Evolutionary conservation across 2,329 filamentous ascomycete species (phyloP).

Genomic region (Aspergillus pseudonomiae): DNA sequence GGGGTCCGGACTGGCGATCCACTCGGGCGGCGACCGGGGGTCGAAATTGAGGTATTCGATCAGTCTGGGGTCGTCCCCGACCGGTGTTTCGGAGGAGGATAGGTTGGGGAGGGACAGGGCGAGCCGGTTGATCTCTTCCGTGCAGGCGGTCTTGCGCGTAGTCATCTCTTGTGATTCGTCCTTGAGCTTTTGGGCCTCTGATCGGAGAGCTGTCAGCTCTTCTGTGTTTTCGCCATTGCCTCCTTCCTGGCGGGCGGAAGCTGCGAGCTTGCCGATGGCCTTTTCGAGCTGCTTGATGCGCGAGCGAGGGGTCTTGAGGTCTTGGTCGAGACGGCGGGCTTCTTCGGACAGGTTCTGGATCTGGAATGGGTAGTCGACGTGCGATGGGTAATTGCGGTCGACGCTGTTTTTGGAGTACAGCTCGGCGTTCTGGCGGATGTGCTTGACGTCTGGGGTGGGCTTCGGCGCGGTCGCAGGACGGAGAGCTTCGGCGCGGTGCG

Average conservation of each 20-base stretch:
- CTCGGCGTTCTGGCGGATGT: conserved; percentile 82
- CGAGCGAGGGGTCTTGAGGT: conserved; percentile 44
- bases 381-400: conserved; percentile 75
- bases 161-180: conserved; percentile 37
- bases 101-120: conserved; percentile 84
- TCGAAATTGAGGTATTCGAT: conserved; percentile 79
- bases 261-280: conserved; percentile 40
- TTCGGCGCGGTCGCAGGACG: conserved; percentile 76
- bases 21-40: conserved; percentile 48
- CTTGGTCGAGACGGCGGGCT: conserved; percentile 41
- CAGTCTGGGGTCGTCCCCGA: conserved; percentile 65
- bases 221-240: conserved; percentile 17
- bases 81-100: conserved; percentile 74
- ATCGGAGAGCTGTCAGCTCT: conserved; percentile 33
- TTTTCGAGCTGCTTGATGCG: conserved; percentile 49
- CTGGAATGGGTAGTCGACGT: conserved; percentile 54
- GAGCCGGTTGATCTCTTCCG: conserved; percentile 69
- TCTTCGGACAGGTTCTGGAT: conserved; percentile 51
- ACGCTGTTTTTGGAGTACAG: conserved; percentile 82
- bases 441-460: conserved; percentile 78
- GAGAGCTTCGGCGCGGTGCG: conserved; percentile 28
- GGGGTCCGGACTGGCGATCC: conserved; percentile 28
- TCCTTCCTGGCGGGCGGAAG: conserved; percentile 25
- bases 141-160: conserved; percentile 37
- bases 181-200: conserved; percentile 44